phyloP scores from a whole-genome alignment of 306 rosid species.

The Pyrus communis region DNA sequence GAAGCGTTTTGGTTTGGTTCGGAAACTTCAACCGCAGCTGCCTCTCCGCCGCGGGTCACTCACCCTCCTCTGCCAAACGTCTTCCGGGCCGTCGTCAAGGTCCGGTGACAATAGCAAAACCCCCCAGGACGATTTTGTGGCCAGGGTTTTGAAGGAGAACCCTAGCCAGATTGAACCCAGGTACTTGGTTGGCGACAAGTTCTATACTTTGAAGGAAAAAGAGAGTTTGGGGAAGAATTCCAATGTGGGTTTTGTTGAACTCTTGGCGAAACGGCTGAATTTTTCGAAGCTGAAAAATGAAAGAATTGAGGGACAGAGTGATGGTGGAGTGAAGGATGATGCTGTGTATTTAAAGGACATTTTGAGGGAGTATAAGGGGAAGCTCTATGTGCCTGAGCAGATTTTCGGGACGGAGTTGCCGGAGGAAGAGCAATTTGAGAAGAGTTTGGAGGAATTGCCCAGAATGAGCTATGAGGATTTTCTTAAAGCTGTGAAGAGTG shows the following conservation, averaged over 20 bases:
- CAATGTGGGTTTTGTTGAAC: slow-evolving; percentile 32
- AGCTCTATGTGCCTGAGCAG: slow-evolving; percentile 94
- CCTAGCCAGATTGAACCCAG: slow-evolving; percentile 90
- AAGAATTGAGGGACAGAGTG: slow-evolving; percentile 26
- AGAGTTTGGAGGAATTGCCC: slow-evolving; percentile 46
- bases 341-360: slow-evolving; percentile 73
- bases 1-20: slow-evolving; percentile 23
- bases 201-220: slow-evolving; percentile 56
- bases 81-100: slow-evolving; percentile 23
- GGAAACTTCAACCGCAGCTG: slow-evolving; percentile 16
- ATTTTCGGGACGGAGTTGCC: slow-evolving; percentile 49
- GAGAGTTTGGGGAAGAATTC: slow-evolving; percentile 39
- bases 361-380: slow-evolving; percentile 82
- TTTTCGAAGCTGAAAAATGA: slow-evolving; percentile 26
- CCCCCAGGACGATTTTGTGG: slow-evolving; percentile 56
- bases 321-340: slow-evolving; percentile 23
- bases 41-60: slow-evolving; percentile 32
- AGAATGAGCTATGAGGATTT: slow-evolving; percentile 68
- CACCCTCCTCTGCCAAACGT: slow-evolving; percentile 39
- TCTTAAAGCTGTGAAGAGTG: slow-evolving; percentile 48
- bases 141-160: slow-evolving; percentile 76
- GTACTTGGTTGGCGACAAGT: slow-evolving; percentile 60
- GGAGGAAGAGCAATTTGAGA: slow-evolving; percentile 69
- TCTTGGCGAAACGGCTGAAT: slow-evolving; percentile 39
- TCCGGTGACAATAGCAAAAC: slow-evolving; percentile 22